Conservation (phyloP, 257 asterid genomes). For the Solanum lycopersicoides region DNA sequence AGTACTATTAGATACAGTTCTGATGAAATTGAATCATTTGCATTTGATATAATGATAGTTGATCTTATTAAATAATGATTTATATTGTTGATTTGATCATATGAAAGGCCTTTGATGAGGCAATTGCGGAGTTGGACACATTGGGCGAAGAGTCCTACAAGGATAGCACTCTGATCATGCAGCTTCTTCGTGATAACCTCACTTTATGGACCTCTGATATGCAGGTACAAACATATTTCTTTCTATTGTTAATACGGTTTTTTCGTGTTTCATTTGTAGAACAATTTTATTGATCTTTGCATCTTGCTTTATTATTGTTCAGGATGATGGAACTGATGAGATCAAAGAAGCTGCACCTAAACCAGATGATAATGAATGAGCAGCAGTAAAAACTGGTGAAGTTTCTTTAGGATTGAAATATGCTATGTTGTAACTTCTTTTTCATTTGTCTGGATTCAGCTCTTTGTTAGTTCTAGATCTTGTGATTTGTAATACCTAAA, state of each 20-base stretch:
- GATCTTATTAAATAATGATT: neutral
- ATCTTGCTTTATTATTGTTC: conserved; percentile 4
- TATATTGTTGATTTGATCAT: neutral
- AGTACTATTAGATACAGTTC: neutral
- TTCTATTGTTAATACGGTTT: neutral
- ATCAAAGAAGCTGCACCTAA: conserved; percentile 66
- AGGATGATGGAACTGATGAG: conserved; percentile 83
- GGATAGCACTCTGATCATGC: conserved; percentile 96
- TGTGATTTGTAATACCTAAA: conserved; percentile 1
- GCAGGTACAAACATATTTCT: conserved; percentile 39
- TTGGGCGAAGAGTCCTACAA: conserved; percentile 93
- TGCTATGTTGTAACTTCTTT: conserved; percentile 19
- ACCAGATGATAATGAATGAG: conserved; percentile 61
- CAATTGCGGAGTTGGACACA: conserved; percentile 86
- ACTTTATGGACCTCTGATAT: conserved; percentile 92
- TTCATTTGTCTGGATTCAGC: neutral
- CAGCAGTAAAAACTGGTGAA: conserved; percentile 13
- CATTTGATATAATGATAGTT: neutral
- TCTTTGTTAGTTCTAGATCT: conserved; percentile 9
- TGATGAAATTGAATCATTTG: neutral
- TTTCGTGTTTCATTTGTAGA: neutral
- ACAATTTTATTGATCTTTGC: neutral
- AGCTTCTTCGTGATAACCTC: conserved; percentile 91
- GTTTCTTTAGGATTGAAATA: conserved; percentile 16
- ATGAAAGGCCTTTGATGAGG: conserved; percentile 78